These are phyloP conservation scores for Leccinum longicurvipes DNA, from an alignment of 768 basidiomycete genomes.

Conservation along the genomic window DNA sequence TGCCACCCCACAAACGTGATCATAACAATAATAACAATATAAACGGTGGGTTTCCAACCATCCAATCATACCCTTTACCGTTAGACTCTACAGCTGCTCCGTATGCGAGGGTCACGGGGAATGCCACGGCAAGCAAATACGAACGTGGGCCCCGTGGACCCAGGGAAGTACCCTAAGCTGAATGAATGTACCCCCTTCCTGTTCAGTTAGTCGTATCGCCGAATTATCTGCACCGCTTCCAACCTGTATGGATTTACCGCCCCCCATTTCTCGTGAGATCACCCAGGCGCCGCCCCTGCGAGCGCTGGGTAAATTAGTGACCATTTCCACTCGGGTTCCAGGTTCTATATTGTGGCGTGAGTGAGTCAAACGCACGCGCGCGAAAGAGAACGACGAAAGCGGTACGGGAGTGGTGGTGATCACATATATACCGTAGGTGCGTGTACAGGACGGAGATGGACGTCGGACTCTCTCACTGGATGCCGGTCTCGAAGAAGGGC, in stretches of 20 bases:
- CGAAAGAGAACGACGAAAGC: background rate
- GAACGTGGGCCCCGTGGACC: slow-evolving; percentile 9
- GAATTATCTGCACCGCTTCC: slow-evolving; percentile 14
- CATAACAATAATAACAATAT: background rate
- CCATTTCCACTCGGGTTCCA: background rate
- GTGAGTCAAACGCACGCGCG: background rate
- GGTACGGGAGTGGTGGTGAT: background rate
- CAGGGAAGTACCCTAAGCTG: background rate
- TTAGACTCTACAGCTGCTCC: background rate
- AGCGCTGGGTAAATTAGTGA: background rate
- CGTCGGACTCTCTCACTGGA: background rate
- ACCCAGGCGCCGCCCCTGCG: slow-evolving; percentile 1
- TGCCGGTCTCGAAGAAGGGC: background rate
- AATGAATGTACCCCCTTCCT: background rate
- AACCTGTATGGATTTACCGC: slow-evolving; percentile 18
- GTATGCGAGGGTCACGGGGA: slow-evolving; percentile 4
- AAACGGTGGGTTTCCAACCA: background rate
- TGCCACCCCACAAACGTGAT: slow-evolving; percentile 5
- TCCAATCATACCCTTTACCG: background rate
- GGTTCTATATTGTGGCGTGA: background rate
- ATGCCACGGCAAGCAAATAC: background rate
- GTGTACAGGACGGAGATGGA: background rate
- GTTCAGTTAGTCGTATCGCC: slow-evolving; percentile 17
- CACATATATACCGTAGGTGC: background rate
- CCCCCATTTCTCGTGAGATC: slow-evolving; percentile 19